phyloP scores from a whole-genome alignment of 2,329 filamentous ascomycete genomes.

The Ophiostoma populinum region DNA sequence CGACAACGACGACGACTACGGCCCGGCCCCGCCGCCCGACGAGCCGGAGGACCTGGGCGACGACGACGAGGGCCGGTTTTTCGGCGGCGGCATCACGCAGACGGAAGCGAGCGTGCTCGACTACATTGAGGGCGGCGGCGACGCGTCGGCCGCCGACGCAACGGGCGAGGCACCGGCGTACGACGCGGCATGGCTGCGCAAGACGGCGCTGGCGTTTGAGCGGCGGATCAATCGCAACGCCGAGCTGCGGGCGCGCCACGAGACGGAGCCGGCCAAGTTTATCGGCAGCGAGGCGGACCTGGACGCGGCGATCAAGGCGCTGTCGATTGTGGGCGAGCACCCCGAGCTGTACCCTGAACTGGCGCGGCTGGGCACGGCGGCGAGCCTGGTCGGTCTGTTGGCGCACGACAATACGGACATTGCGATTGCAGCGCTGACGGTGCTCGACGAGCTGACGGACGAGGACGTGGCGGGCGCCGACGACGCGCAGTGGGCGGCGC shows the following conservation, averaged over 20 bases:
- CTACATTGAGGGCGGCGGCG: constrained; percentile 50
- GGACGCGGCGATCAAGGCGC: constrained; percentile 69
- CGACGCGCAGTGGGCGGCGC: constrained; percentile 60
- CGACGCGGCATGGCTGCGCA: constrained; percentile 68
- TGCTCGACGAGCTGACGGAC: constrained; percentile 79
- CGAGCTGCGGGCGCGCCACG: constrained; percentile 73
- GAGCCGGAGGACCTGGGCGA: constrained; percentile 36
- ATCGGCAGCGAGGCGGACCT: constrained; percentile 77
- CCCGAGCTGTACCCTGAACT: constrained; percentile 70
- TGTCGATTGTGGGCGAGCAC: constrained; percentile 79
- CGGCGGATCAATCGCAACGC: constrained; percentile 83
- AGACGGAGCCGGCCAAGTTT: constrained; percentile 64
- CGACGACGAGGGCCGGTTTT: constrained; percentile 90
- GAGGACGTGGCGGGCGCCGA: constrained; percentile 70
- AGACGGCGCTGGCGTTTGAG: constrained; percentile 69
- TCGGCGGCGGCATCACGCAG: constrained; percentile 73
- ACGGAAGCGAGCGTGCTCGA: constrained; percentile 72
- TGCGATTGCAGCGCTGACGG: constrained; percentile 77
- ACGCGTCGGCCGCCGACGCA: constrained; percentile 31
- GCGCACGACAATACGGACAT: constrained; percentile 97
- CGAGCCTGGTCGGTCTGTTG: constrained; percentile 61
- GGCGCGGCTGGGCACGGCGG: constrained; percentile 53
- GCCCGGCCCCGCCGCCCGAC: constrained; percentile 25
- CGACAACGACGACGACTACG: constrained; percentile 28
- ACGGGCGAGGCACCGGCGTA: constrained; percentile 42